Conservation (phyloP, 345 rosid genomes). For the Moricandia moricandioides region DNA sequence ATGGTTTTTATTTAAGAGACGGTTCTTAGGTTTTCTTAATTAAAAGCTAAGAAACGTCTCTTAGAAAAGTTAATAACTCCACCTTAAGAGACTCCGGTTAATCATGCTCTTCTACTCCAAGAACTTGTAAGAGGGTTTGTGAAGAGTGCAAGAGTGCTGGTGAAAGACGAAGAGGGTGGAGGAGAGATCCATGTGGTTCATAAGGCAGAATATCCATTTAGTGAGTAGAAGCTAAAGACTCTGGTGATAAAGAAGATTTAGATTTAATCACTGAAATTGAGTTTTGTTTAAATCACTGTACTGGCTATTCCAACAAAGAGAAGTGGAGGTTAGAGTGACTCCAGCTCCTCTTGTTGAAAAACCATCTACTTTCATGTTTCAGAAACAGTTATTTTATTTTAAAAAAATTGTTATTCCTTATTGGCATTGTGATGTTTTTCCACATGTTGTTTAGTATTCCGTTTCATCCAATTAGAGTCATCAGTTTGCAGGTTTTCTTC, state of each 20-base stretch:
- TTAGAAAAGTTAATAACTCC: too few relatives aligned
- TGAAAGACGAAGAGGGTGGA: constrained; percentile 21
- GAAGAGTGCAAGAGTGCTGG: constrained; percentile 41
- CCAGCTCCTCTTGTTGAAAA: constrained; percentile 40
- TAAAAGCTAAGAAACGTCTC: too few relatives aligned
- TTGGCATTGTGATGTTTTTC: not conserved
- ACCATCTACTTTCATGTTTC: constrained; percentile 43
- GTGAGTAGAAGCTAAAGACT: constrained; percentile 39
- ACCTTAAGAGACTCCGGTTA: too few relatives aligned
- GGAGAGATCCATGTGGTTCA: constrained; percentile 59
- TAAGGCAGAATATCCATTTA: constrained; percentile 45
- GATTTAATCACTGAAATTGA: constrained; percentile 6
- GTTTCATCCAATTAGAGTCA: not conserved
- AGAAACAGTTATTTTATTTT: constrained; percentile 14
- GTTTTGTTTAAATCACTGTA: constrained; percentile 32
- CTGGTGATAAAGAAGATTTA: constrained; percentile 37
- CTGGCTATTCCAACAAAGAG: constrained; percentile 51
- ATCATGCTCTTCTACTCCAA: too few relatives aligned
- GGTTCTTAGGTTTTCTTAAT: too few relatives aligned
- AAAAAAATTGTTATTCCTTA: not conserved
- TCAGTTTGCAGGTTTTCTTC: not conserved
- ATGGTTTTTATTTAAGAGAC: too few relatives aligned
- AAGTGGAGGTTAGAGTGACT: constrained; percentile 12
- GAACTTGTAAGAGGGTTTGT: constrained; percentile 45
- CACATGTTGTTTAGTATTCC: not conserved